Conservation (phyloP, 2,329 filamentous ascomycete genomes). For the Sporothrix brunneoviolacea region DNA sequence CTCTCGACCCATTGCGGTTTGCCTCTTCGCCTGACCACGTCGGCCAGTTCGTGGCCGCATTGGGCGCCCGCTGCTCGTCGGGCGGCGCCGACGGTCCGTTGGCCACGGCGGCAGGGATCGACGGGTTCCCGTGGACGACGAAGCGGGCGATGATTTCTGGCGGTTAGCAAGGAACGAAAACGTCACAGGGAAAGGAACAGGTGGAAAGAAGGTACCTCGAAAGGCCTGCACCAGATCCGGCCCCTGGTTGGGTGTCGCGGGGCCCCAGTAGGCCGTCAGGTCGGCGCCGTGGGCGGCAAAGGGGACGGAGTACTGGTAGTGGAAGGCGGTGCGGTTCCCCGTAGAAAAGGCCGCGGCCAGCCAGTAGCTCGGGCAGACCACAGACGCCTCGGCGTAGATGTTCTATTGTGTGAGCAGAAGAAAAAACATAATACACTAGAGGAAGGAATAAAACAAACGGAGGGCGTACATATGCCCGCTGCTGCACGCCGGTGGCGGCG, state of each 20-base stretch:
- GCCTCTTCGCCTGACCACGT: neutral
- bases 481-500: slow-evolving; percentile 41
- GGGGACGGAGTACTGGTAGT: slow-evolving; percentile 38
- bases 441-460: neutral
- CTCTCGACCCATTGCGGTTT: too few relatives aligned
- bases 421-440: too few relatives aligned
- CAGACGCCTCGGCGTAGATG: slow-evolving; percentile 45
- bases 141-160: slow-evolving; percentile 25
- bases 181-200: neutral
- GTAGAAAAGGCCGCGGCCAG: slow-evolving; percentile 37
- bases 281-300: slow-evolving; percentile 31
- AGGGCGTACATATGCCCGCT: slow-evolving; percentile 32
- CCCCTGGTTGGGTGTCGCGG: slow-evolving; percentile 19
- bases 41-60: neutral
- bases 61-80: too few relatives aligned
- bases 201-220: slow-evolving; percentile 8
- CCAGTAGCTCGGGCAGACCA: slow-evolving; percentile 50
- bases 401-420: slow-evolving; percentile 21
- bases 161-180: neutral
- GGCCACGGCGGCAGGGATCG: neutral
- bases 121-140: slow-evolving; percentile 31
- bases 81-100: too few relatives aligned
- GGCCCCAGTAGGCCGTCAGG: slow-evolving; percentile 26
- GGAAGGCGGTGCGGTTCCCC: slow-evolving; percentile 27
- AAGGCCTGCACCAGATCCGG: slow-evolving; percentile 20